Conservation (phyloP, 805 yeast genomes). For the Lachancea fermentati region DNA sequence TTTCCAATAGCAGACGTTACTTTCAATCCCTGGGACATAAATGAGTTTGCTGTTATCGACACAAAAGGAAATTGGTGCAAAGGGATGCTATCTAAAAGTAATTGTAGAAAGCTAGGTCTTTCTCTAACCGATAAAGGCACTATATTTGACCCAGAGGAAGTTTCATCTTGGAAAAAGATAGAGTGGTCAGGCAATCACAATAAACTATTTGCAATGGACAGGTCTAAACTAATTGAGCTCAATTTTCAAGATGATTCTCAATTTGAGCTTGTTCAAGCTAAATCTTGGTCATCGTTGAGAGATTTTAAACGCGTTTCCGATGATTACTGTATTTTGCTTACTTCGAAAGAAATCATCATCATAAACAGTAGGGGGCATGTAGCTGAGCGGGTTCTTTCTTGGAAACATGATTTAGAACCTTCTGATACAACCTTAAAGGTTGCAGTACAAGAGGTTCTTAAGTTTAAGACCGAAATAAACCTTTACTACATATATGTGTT, state of each 20-base stretch:
- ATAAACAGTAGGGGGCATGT: conserved; percentile 33
- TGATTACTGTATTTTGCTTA: conserved; percentile 46
- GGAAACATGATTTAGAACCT: conserved; percentile 64
- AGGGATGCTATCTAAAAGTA: conserved; percentile 28
- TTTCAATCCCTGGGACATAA: conserved; percentile 39
- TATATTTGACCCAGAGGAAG: conserved; percentile 42
- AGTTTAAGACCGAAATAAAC: conserved; percentile 2
- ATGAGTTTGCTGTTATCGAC: conserved; percentile 42
- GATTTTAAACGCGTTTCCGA: conserved; percentile 38
- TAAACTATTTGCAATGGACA: conserved; percentile 34
- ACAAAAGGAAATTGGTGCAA: conserved; percentile 47
- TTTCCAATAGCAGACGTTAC: conserved; percentile 41
- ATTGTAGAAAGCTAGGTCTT: conserved; percentile 12
- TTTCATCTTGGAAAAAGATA: conserved; percentile 51
- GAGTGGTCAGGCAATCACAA: conserved; percentile 38
- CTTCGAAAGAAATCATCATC: conserved; percentile 62
- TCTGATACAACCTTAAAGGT: conserved; percentile 50
- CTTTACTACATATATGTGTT: conserved; percentile 14
- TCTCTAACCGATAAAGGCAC: conserved; percentile 19
- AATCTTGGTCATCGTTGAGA: conserved; percentile 47
- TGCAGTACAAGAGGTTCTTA: conserved; percentile 23
- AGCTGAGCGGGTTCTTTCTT: conserved; percentile 50
- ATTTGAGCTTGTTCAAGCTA: conserved; percentile 40
- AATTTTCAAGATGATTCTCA: conserved; percentile 30
- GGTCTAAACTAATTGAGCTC: conserved; percentile 39